Base-by-base conservation (phyloP, 805 yeast species). In the Wickerhamiella azymoides region DNA sequence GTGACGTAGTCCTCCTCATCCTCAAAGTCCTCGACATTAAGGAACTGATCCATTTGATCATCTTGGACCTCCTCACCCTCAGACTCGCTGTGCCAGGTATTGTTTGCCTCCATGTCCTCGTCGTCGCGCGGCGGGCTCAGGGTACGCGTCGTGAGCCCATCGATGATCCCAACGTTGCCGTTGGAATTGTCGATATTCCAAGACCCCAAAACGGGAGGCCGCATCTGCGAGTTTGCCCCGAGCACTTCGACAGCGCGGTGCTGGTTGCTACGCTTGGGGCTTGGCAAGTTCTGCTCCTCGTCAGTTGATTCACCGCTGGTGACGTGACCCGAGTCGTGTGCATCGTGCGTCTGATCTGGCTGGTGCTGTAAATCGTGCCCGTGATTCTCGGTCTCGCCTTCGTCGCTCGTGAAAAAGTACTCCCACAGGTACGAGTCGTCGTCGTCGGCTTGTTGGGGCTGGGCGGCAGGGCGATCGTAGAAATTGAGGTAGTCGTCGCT, bases 161-260 rank as follows among this genome's bases (percentile, higher is more conserved):
- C 97, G 57, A 89, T 89, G 48, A 89, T 85, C 18, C 96, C 93
- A 62, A 83, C 85, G 1, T 95, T 96, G 55, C 84, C 79, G 47
- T 63, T 64, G 43, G 75, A 75, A 43, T 80, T 75, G 5, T 93
- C 80, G 30, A 81, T 78, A 13, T 45, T 46, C 93, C 96, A 89
- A 2, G 94, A 80, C 0, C 96, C 97, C 48, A 89, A 68, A 24
- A 84, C 74, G 2, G 98, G 98, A 4, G 97, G 96, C 45, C 94
- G 68, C 50, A 85, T 77, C 45, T 88, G 85, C 5, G 81, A 78
- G 43, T 86, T 80, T 1, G 94, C 80, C 30, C 94, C 80, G n/a
- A 89, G 73, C 5, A 89, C 84, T 62, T 89, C 97, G 52, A 89
- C 86, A n/a, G 84, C 80, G 54, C 84, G n/a, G n/a, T n/a, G 82